phyloP scores from a whole-genome alignment of 768 basidiomycete genomes.

The Pleurotus sapidus region DNA sequence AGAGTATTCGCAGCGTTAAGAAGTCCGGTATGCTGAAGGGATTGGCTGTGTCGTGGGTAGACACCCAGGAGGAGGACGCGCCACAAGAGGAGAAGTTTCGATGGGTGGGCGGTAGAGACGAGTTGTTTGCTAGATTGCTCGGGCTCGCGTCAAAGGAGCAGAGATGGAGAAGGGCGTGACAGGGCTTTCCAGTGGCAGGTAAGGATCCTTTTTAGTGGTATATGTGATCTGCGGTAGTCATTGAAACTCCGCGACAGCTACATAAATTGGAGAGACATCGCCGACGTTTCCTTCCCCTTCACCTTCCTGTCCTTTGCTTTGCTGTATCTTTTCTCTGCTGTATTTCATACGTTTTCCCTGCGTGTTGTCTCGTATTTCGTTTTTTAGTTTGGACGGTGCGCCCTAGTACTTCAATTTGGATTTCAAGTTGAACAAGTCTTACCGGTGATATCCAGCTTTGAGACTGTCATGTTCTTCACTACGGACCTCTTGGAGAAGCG shows the following conservation, averaged over 20 bases:
- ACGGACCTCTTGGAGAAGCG: conserved; percentile 75
- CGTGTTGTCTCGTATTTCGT: not conserved
- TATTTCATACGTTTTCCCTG: conserved; percentile 5
- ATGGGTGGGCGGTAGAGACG: conserved; percentile 62
- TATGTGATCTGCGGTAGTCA: not conserved
- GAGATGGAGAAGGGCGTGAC: conserved; percentile 37
- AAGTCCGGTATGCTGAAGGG: conserved; percentile 55
- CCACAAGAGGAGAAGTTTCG: conserved; percentile 52
- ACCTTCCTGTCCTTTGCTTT: conserved; percentile 6
- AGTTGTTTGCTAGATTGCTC: conserved; percentile 63
- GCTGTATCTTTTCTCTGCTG: conserved; percentile 9
- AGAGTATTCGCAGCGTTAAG: conserved; percentile 51
- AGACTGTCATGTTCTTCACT: conserved; percentile 77
- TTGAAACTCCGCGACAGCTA: not conserved
- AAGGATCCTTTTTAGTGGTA: not conserved
- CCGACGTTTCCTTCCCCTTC: not conserved
- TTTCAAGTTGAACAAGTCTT: too few relatives aligned
- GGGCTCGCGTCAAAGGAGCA: conserved; percentile 37
- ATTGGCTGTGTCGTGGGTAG: conserved; percentile 43
- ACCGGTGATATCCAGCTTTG: not conserved
- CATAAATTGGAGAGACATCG: not conserved
- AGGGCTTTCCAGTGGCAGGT: not conserved
- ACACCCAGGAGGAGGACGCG: conserved; percentile 22
- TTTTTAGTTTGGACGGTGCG: too few relatives aligned
- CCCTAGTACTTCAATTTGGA: too few relatives aligned